Percentiles rank a stretch among this genome's conserved stretches.
Evolutionary conservation across 202 grass and related monocot species (phyloP).

Genomic region (Cymbopogon flexuosus): DNA sequence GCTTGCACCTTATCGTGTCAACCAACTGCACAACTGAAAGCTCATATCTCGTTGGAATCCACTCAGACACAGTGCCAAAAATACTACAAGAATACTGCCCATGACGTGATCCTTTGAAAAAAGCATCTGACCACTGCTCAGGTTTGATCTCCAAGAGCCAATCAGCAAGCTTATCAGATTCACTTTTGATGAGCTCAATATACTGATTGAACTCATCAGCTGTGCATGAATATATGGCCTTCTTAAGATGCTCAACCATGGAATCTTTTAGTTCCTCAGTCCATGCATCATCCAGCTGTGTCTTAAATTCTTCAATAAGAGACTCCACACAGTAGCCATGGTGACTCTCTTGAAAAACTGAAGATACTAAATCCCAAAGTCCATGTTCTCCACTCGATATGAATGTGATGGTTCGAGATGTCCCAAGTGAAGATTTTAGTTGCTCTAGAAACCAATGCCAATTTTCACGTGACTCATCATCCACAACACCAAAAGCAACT

Average conservation of each 20-base stretch:
- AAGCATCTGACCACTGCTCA: constrained; percentile 87
- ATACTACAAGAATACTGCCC: constrained; percentile 71
- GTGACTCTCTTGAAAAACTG: constrained; percentile 70
- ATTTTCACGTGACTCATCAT: constrained; percentile 58
- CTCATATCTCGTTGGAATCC: constrained; percentile 71
- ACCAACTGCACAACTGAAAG: constrained; percentile 88
- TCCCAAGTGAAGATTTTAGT: constrained; percentile 60
- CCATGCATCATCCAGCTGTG: constrained; percentile 60
- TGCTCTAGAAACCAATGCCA: constrained; percentile 96
- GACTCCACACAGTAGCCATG: constrained; percentile 72
- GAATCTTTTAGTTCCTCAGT: constrained; percentile 65
- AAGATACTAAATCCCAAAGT: constrained; percentile 62
- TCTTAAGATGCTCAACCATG: constrained; percentile 70
- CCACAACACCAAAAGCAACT: constrained; percentile 87
- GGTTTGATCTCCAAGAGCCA: constrained; percentile 91
- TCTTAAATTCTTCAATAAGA: constrained; percentile 81
- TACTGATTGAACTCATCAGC: constrained; percentile 67
- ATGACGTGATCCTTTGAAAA: constrained; percentile 68
- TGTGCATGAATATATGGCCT: constrained; percentile 76
- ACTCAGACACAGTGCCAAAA: constrained; percentile 53
- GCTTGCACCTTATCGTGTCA: constrained; percentile 71
- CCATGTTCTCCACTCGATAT: constrained; percentile 79
- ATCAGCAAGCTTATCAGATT: constrained; percentile 77
- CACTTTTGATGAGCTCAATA: constrained; percentile 62
- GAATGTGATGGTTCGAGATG: constrained; percentile 62